These are phyloP conservation scores for Ganoderma lucidum DNA, from an alignment of 1,284 basidiomycete species.

Conservation along the genomic window DNA sequence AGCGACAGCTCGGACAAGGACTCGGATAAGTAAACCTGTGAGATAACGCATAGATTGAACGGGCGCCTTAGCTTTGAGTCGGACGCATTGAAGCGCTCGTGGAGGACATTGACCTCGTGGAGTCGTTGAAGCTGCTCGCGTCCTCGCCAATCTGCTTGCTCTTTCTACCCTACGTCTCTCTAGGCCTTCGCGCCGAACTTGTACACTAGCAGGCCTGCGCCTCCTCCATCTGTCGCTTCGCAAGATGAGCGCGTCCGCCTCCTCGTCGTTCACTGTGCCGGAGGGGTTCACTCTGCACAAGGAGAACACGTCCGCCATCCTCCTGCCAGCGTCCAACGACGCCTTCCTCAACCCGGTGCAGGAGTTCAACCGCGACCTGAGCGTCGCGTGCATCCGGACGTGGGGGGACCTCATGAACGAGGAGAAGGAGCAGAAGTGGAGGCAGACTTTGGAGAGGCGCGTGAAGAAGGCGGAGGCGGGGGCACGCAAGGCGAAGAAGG, in stretches of 20 bases:
- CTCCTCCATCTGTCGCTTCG: conserved; percentile 10
- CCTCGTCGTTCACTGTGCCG: conserved; percentile 57
- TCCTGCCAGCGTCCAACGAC: conserved; percentile 78
- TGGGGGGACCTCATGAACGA: conserved; percentile 84
- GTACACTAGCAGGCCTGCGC: conserved; percentile 1
- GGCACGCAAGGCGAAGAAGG: conserved; percentile 39
- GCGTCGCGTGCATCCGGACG: conserved; percentile 87
- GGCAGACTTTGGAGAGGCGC: conserved; percentile 50
- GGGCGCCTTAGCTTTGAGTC: neutral
- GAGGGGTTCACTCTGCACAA: conserved; percentile 83
- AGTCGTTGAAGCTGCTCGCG: conserved; percentile 3
- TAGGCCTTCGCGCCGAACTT: conserved; percentile 29
- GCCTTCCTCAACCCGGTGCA: conserved; percentile 98
- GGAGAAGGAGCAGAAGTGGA: conserved; percentile 71
- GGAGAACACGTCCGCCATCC: conserved; percentile 86
- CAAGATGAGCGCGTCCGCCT: conserved; percentile 31
- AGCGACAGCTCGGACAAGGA: no score
- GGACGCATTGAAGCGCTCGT: neutral
- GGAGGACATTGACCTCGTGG: neutral
- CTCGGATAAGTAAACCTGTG: no score
- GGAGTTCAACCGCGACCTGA: conserved; percentile 97
- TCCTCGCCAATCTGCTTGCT: conserved; percentile 26
- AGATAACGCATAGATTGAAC: neutral
- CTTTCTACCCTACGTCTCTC: conserved; percentile 15
- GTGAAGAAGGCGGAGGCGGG: conserved; percentile 42